phyloP scores from a whole-genome alignment of 2,329 filamentous ascomycete species.

The Diaporthe sp. region DNA sequence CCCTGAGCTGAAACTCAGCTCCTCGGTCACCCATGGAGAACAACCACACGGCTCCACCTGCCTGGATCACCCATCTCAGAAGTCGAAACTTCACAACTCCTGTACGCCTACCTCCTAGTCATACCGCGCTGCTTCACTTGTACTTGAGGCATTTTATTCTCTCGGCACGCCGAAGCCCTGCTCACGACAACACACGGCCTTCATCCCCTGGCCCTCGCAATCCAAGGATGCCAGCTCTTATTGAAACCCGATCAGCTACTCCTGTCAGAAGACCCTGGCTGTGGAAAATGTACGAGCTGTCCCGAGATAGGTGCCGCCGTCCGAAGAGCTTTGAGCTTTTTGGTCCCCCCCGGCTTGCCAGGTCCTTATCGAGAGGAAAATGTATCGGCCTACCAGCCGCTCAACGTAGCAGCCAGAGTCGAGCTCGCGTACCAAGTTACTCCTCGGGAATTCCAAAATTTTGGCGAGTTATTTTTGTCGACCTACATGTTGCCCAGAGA shows the following conservation, averaged over 20 bases:
- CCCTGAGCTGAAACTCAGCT: conserved; percentile 37
- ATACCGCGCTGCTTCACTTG: conserved; percentile 17
- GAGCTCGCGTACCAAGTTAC: conserved; percentile 18
- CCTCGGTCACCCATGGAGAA: conserved; percentile 36
- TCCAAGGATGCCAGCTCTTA: conserved; percentile 33
- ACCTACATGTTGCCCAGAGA: conserved; percentile 20
- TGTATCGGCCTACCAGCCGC: conserved; percentile 15
- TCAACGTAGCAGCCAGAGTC: conserved; percentile 10
- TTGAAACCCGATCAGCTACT: conserved; percentile 38
- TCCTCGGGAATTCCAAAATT: conserved; percentile 25
- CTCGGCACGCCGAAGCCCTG: conserved; percentile 19
- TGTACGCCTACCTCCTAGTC: conserved; percentile 30
- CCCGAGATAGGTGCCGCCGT: conserved; percentile 37
- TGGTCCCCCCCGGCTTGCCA: conserved; percentile 8
- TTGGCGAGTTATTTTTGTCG: conserved; percentile 29
- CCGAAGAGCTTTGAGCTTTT: conserved; percentile 13
- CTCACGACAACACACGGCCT: conserved; percentile 14
- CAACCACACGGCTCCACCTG: conserved; percentile 34
- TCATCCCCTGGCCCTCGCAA: conserved; percentile 22
- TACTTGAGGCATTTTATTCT: conserved; percentile 38
- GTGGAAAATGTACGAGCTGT: conserved; percentile 1
- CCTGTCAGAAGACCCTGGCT: conserved; percentile 32
- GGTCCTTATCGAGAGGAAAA: conserved; percentile 20
- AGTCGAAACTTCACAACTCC: conserved; percentile 36
- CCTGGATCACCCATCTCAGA: conserved; percentile 38